A percentile compares a stretch with the other conserved stretches of the same genome.
Conservation (phyloP, 2,329 filamentous ascomycete species). For the Bipolaris cookei region DNA sequence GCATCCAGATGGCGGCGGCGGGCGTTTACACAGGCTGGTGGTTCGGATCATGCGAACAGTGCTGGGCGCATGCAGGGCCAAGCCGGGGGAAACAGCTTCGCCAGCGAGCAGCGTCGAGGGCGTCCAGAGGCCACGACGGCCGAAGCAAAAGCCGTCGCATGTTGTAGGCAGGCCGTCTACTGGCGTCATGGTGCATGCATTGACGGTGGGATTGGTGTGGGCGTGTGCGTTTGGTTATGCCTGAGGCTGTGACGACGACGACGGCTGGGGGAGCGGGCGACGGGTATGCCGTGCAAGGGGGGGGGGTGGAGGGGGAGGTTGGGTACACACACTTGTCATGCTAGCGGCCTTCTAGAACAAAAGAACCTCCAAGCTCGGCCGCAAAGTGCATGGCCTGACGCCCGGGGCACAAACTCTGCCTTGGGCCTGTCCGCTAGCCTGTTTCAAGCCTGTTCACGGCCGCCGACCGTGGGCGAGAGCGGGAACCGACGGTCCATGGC, state of each 20-base stretch:
- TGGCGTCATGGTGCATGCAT: slow-evolving; percentile 22
- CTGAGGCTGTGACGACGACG: not conserved
- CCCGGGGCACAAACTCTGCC: not conserved
- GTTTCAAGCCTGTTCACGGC: slow-evolving; percentile 25
- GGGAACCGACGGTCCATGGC: slow-evolving; percentile 1
- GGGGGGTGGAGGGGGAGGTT: too few relatives aligned
- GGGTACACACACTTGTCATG: slow-evolving; percentile 5
- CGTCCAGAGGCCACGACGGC: not conserved
- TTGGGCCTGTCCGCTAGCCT: slow-evolving; percentile 14
- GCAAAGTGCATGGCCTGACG: not conserved
- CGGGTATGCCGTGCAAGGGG: slow-evolving; percentile 12
- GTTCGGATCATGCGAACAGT: slow-evolving; percentile 22
- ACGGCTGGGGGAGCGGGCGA: slow-evolving; percentile 15
- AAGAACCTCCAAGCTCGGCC: slow-evolving; percentile 15
- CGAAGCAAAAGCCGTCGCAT: slow-evolving; percentile 2
- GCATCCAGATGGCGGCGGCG: not conserved
- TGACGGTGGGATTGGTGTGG: slow-evolving; percentile 16
- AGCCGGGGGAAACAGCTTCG: slow-evolving; percentile 13
- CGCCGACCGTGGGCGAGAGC: not conserved
- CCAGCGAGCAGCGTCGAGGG: not conserved
- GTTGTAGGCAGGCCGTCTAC: not conserved
- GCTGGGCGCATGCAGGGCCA: slow-evolving; percentile 16
- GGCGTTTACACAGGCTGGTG: slow-evolving; percentile 40
- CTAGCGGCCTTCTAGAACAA: slow-evolving; percentile 26
- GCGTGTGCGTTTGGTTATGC: not conserved